These are phyloP conservation scores for Tulasnella sp. DNA, from an alignment of 768 basidiomycete genomes.

Conservation along the genomic window DNA sequence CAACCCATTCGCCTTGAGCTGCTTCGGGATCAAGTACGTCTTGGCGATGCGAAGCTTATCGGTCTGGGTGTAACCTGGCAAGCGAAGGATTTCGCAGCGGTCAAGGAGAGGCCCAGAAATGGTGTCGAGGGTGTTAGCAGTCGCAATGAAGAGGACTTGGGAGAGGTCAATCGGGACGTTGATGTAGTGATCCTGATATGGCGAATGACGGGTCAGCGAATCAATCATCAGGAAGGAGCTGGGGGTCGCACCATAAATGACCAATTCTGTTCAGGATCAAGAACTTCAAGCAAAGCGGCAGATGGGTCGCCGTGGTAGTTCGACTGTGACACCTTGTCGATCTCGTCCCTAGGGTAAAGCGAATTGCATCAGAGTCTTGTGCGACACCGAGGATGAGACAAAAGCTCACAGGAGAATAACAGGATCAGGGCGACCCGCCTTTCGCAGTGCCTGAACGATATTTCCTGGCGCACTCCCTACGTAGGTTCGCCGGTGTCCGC, in stretches of 20 bases:
- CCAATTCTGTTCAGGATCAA: constrained; percentile 91
- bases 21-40: constrained; percentile 83
- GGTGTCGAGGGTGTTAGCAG: constrained; percentile 82
- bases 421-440: constrained; percentile 70
- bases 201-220: neutral
- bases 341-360: constrained; percentile 51
- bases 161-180: constrained; percentile 83
- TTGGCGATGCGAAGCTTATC: constrained; percentile 89
- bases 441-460: constrained; percentile 79
- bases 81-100: constrained; percentile 78
- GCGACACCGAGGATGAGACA: neutral
- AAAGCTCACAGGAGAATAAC: constrained; percentile 56
- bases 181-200: constrained; percentile 75
- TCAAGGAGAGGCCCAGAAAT: constrained; percentile 83
- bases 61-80: constrained; percentile 77
- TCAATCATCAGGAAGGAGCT: neutral
- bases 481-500: constrained; percentile 77
- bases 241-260: constrained; percentile 27
- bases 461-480: constrained; percentile 77
- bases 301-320: constrained; percentile 90
- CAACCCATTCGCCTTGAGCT: constrained; percentile 71
- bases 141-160: constrained; percentile 87
- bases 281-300: constrained; percentile 82
- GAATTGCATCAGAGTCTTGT: neutral
- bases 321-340: constrained; percentile 68